Base-by-base conservation (phyloP, 1,139 yeast species). In the Hanseniaspora sp. region DNA sequence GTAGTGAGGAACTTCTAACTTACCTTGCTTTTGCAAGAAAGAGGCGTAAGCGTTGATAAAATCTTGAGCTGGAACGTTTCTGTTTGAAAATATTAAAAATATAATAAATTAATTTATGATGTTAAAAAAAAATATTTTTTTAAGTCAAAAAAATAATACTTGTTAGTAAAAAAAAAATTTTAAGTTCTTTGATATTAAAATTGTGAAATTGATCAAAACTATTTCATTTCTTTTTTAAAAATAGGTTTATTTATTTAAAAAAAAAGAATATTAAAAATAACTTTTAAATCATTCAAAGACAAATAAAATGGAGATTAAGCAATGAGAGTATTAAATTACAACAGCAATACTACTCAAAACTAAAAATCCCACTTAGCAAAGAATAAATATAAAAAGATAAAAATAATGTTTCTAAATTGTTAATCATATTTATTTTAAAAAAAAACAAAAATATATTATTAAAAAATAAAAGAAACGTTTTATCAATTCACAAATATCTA, bases 41-140 rank as follows among this genome's bases (percentile, higher is more conserved):
- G 86, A 86, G 71, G 99, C 97, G 82, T 92, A 92, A 78, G 97
- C 96, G 82, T 87, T 88, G 77, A 92, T 92, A 82, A 92, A 92
- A 68, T 86, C 94, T 85, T 92, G 97, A 77, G 98, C 98, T 79
- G 97, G 96, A 78, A 92, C 98, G 96, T 92, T 98, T 83, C 94
- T 84, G 73, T 66, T 60, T 49, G 33, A 48, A 49, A 65, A 75
- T 43, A 35, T 17, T 35, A 53, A 43, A 41, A 38, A 73, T 76
- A 71, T 67, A 15, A 46, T 18, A 46, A 34, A 45, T 15, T 18
- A 18, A 9, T 37, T 15, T 30, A 43, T 13, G 9, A 12, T 33
- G 29, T 17, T 23, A 30, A 23, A 37, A 35, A 41, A 41, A 42
- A 48, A 41, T 52, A 41, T 46, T 52, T 52, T 52, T 52, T 46